Base-by-base conservation (phyloP, 2,329 filamentous ascomycete genomes). In the Teratosphaeria nubilosa region DNA sequence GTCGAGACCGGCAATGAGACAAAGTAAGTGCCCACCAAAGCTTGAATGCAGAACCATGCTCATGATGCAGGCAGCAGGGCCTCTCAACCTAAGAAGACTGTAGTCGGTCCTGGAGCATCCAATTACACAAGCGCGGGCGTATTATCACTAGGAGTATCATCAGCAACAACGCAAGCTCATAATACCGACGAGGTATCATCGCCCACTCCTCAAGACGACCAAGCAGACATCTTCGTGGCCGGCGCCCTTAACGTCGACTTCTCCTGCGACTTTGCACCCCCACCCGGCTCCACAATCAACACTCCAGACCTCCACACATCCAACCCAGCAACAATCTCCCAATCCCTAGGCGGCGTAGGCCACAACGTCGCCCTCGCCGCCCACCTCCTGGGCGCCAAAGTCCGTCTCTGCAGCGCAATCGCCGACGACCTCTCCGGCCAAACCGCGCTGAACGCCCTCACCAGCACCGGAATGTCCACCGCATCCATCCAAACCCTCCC, bases 221-320 rank as follows among this genome's bases (percentile, higher is more conserved):
- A 52, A 62, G 77, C 80, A 55, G 85, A 91, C 63, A 80, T 96
- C n/a, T 76, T 96, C 30, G 90, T 96, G 51, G 89, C 91, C 55
- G 92, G 91, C n/a, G 90, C 90, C 13, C 82, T 97, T 31, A 92
- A 92, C 16, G 80, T 96, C 61, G 92, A 97, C 72, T 78, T 94
- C 37, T 87, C 86, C 63, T 96, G 92, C 76, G 88, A 96, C 71
- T 94, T 86, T 68, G 68, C 76, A 27, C 81, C 81, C 13, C 71
- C 78, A 14, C 2, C 32, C 9, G 69, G 70, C 27, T 70, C 74
- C n/a, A 66, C 69, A 65, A 60, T 77, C 70, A 60, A 64, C 69
- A 56, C 68, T 27, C 77, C 85, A 5, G 75, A 80, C 55, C 77
- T 86, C 41, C 82, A 91, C 60, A 96, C 91, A 0, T 97, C 92